phyloP scores from a whole-genome alignment of 352 stramenopile species.

The Globisporangium lucens region DNA sequence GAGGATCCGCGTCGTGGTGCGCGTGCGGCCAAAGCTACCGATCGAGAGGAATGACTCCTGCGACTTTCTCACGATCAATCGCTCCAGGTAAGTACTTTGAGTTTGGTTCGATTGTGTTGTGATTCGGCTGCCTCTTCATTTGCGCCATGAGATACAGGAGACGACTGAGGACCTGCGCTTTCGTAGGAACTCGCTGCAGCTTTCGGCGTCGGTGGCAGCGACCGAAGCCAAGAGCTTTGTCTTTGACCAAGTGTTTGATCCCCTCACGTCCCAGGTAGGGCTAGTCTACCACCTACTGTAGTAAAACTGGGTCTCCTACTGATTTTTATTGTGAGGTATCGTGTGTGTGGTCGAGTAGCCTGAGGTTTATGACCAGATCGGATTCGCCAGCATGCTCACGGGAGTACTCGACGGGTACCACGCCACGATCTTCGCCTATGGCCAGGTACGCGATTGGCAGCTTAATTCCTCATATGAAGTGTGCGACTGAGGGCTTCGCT shows the following conservation, averaged over 20 bases:
- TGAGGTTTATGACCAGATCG: conserved; percentile 39
- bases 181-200: conserved; percentile 27
- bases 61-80: conserved; percentile 31
- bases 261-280: conserved; percentile 28
- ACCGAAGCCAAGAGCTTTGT: conserved; percentile 31
- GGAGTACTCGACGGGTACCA: conserved; percentile 41
- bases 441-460: conserved; percentile 24
- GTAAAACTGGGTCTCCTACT: neutral
- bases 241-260: conserved; percentile 56
- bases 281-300: neutral
- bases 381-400: conserved; percentile 28
- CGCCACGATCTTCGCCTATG: conserved; percentile 55
- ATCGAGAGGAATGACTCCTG: conserved; percentile 35
- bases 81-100: conserved; percentile 14
- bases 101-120: neutral
- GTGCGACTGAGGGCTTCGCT: neutral
- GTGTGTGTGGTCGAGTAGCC: conserved; percentile 12
- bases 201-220: conserved; percentile 17
- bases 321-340: neutral
- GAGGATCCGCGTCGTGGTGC: conserved; percentile 51
- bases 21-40: conserved; percentile 37
- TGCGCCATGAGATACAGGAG: no score
- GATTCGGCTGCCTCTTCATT: neutral
- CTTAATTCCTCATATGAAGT: neutral
- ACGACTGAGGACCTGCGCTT: neutral